These are phyloP conservation scores for Cornus kousa DNA, from an alignment of 148 eudicot genomes.

Conservation along the genomic window DNA sequence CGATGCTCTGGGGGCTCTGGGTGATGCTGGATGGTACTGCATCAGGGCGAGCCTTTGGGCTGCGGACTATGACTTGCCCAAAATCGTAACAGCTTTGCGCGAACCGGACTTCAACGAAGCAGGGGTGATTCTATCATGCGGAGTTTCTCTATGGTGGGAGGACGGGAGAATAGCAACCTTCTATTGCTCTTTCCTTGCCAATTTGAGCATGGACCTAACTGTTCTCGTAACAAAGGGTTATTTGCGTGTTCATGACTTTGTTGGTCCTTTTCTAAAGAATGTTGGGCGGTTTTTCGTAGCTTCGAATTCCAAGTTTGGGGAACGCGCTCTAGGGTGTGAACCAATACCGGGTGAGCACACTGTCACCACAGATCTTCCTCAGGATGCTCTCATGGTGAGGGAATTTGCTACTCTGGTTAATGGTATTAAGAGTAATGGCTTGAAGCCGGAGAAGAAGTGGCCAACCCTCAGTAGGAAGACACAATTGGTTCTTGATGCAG, in stretches of 20 bases:
- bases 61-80: slow-evolving; percentile 7
- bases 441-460: no score
- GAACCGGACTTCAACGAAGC: slow-evolving; percentile 10
- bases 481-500: no score
- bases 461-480: no score
- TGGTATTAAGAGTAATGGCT: no score
- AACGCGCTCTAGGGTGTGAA: no score
- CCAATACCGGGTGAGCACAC: slow-evolving; percentile 10
- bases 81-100: slow-evolving; percentile 13
- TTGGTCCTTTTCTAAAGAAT: slow-evolving; percentile 14
- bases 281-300: neutral
- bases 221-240: slow-evolving; percentile 18
- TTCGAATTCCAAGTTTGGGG: neutral
- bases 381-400: slow-evolving; percentile 11
- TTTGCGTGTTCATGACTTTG: slow-evolving; percentile 21
- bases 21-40: slow-evolving; percentile 22
- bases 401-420: slow-evolving; percentile 18
- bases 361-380: neutral
- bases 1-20: neutral
- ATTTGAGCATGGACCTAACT: slow-evolving; percentile 20
- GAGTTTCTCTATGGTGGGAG: slow-evolving; percentile 12
- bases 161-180: slow-evolving; percentile 20
- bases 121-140: slow-evolving; percentile 21
- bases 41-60: slow-evolving; percentile 24
- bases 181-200: slow-evolving; percentile 27